Conservation (phyloP, 139 green algal genomes). For the Picochlorum sp. region DNA sequence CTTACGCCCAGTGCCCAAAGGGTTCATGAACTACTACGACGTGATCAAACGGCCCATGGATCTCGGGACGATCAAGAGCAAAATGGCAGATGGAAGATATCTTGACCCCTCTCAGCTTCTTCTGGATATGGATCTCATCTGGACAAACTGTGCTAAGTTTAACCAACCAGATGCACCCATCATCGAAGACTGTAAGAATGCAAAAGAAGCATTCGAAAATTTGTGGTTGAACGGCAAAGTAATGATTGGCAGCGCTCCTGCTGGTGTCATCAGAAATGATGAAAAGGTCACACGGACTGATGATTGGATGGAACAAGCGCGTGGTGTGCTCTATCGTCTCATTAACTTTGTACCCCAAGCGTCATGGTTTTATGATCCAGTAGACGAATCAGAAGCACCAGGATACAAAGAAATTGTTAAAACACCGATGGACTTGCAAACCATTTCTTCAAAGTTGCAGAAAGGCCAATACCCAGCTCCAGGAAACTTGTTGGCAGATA, state of each 20-base stretch:
- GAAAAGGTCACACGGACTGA: background rate
- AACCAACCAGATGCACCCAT: constrained; percentile 24
- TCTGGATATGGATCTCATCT: constrained; percentile 17
- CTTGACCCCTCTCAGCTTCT: constrained; percentile 1
- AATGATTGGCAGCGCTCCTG: background rate
- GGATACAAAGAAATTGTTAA: constrained; percentile 29
- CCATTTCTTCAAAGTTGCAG: constrained; percentile 26
- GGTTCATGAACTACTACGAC: constrained; percentile 21
- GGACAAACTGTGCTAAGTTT: constrained; percentile 29
- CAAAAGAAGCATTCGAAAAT: constrained; percentile 13
- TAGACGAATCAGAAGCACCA: constrained; percentile 22
- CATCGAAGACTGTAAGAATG: constrained; percentile 9
- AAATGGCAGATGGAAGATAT: constrained; percentile 18
- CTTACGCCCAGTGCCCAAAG: constrained; percentile 16
- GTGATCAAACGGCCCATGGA: constrained; percentile 35
- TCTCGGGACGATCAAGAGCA: constrained; percentile 26
- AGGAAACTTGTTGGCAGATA: constrained; percentile 28
- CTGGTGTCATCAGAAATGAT: constrained; percentile 1
- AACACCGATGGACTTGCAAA: constrained; percentile 48
- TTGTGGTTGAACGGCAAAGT: constrained; percentile 12
- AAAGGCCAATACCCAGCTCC: constrained; percentile 14
- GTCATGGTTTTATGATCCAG: constrained; percentile 15
- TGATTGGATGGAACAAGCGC: constrained; percentile 11
- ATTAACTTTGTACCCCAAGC: constrained; percentile 9
- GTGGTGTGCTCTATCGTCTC: background rate